Evolutionary conservation across 495 filamentous ascomycete genomes (phyloP).

Genomic region (Daldinia childiae): DNA sequence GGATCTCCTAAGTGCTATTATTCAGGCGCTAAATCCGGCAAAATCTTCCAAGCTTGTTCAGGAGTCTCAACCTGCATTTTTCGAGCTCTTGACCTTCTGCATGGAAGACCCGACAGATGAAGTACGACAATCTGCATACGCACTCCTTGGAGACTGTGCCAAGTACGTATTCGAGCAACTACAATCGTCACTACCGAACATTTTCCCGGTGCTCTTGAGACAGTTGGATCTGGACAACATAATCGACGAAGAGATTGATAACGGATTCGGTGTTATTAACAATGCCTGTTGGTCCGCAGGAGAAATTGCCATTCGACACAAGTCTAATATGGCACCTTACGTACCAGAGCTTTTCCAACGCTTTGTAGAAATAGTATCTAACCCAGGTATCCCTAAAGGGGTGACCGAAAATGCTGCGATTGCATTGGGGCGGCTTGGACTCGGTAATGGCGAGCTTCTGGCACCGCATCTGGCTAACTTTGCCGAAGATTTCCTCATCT

Average conservation of each 20-base stretch:
- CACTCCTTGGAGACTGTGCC: slow-evolving; percentile 93
- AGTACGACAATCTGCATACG: slow-evolving; percentile 95
- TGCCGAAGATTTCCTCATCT: slow-evolving; percentile 79
- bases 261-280: slow-evolving; percentile 90
- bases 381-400: slow-evolving; percentile 85
- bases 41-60: slow-evolving; percentile 80
- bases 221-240: slow-evolving; percentile 86
- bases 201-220: slow-evolving; percentile 82
- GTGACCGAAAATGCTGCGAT: slow-evolving; percentile 96
- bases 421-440: slow-evolving; percentile 86
- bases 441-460: slow-evolving; percentile 79
- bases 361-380: slow-evolving; percentile 79
- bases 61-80: slow-evolving; percentile 81
- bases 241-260: slow-evolving; percentile 75
- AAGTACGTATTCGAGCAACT: slow-evolving; percentile 93
- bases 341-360: slow-evolving; percentile 78
- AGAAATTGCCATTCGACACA: slow-evolving; percentile 87
- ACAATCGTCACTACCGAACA: slow-evolving; percentile 71
- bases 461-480: slow-evolving; percentile 84
- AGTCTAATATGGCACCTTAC: slow-evolving; percentile 76
- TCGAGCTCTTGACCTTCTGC: slow-evolving; percentile 87
- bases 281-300: slow-evolving; percentile 98
- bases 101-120: slow-evolving; percentile 94
- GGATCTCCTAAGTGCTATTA: slow-evolving; percentile 91
- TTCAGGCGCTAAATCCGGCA: slow-evolving; percentile 83